Conservation (phyloP, 352 stramenopile genomes). For the Phytopythium chamaehyphon region DNA sequence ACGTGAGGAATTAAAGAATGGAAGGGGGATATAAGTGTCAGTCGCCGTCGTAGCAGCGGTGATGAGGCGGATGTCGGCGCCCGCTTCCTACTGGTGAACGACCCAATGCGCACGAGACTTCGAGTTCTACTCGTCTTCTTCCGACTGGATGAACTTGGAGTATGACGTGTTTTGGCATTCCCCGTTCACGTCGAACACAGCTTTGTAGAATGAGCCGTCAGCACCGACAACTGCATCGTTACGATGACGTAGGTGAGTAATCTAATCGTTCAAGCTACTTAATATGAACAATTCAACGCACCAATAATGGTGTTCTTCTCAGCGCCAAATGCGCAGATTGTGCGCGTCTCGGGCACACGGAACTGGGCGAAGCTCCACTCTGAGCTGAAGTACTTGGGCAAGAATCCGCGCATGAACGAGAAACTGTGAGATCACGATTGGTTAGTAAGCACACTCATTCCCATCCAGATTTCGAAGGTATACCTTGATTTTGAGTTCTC, state of each 20-base stretch:
- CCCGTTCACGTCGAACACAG: conserved; percentile 81
- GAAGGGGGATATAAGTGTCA: conserved; percentile 13
- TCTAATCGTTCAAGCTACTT: no score
- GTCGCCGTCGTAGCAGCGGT: conserved; percentile 1
- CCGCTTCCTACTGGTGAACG: conserved; percentile 1
- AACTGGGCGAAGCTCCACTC: conserved; percentile 95
- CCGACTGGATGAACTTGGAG: conserved; percentile 88
- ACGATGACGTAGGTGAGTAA: no score
- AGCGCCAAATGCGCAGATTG: conserved; percentile 90
- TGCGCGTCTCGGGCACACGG: conserved; percentile 86
- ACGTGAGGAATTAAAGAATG: conserved; percentile 6
- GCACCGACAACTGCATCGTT: conserved; percentile 82
- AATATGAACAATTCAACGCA: conserved; percentile 26
- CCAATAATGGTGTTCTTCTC: conserved; percentile 93
- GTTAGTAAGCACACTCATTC: neutral
- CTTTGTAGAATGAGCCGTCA: conserved; percentile 88
- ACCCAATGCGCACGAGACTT: neutral
- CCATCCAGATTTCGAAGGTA: neutral
- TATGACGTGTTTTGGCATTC: conserved; percentile 89
- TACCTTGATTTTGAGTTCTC: conserved; percentile 88
- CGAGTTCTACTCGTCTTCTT: conserved; percentile 77
- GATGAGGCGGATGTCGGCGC: neutral
- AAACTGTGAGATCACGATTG: conserved; percentile 34
- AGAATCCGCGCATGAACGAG: conserved; percentile 86
- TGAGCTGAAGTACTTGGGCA: conserved; percentile 93